Percentiles rank a stretch among this genome's conserved stretches.
Evolutionary conservation across 257 asterid species (phyloP).

Genomic region (Parsonsia alboflavescens): DNA sequence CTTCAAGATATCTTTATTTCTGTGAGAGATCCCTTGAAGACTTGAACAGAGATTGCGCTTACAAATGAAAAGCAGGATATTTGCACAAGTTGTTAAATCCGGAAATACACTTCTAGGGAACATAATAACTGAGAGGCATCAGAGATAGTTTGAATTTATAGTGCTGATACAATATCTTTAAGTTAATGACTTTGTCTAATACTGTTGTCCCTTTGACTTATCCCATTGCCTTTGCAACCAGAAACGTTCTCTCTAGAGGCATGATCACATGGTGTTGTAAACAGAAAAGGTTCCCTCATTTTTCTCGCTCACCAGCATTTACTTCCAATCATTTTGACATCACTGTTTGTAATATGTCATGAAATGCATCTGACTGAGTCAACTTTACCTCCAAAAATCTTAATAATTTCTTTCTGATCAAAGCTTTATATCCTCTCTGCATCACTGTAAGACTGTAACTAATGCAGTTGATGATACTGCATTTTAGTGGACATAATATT

Average conservation of each 20-base stretch:
- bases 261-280: background rate
- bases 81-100: background rate
- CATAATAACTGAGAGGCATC: background rate
- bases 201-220: background rate
- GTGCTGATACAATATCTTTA: background rate
- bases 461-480: background rate
- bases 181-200: background rate
- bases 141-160: background rate
- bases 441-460: background rate
- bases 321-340: background rate
- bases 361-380: background rate
- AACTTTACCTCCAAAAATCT: background rate
- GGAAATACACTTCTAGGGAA: background rate
- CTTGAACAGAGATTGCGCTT: background rate
- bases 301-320: background rate
- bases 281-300: background rate
- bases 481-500: background rate
- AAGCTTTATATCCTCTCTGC: background rate
- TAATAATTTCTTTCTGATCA: background rate
- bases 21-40: background rate
- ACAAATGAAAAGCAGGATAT: background rate
- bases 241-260: background rate
- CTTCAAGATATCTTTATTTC: background rate
- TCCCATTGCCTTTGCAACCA: background rate
- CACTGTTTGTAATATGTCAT: background rate